Evolutionary conservation across 306 rosid genomes (phyloP).

Genomic region (Castanea mollissima): DNA sequence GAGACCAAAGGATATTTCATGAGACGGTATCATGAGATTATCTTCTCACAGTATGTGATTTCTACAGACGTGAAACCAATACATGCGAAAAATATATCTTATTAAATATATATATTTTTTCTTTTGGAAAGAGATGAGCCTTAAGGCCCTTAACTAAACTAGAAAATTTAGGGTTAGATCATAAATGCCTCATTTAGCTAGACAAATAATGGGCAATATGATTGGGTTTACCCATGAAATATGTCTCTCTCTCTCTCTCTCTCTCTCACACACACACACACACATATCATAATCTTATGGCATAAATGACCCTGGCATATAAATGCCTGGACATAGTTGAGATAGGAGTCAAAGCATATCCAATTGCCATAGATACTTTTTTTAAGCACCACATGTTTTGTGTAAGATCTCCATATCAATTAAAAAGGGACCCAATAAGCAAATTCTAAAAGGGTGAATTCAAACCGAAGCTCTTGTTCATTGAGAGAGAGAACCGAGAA

Average conservation of each 20-base stretch:
- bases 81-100: too few species aligned
- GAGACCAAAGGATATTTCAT: too few species aligned
- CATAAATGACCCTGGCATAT: neutral
- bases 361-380: neutral
- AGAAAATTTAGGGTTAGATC: too few species aligned
- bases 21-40: too few species aligned
- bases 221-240: neutral
- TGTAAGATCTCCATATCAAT: conserved; percentile 38
- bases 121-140: too few species aligned
- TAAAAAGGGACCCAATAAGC: conserved; percentile 30
- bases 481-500: conserved; percentile 19
- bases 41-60: fast-evolving
- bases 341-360: conserved; percentile 21
- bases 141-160: too few species aligned
- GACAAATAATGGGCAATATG: too few species aligned
- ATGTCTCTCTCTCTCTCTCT: neutral
- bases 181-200: too few species aligned
- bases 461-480: conserved; percentile 16
- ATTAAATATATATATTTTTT: too few species aligned
- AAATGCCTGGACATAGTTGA: neutral
- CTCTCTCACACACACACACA: too few species aligned
- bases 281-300: neutral
- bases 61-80: too few species aligned
- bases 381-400: conserved; percentile 41
- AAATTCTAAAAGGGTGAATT: conserved; percentile 10